phyloP scores from a whole-genome alignment of 495 filamentous ascomycete species.

The Aspergillus coremiiformis region DNA sequence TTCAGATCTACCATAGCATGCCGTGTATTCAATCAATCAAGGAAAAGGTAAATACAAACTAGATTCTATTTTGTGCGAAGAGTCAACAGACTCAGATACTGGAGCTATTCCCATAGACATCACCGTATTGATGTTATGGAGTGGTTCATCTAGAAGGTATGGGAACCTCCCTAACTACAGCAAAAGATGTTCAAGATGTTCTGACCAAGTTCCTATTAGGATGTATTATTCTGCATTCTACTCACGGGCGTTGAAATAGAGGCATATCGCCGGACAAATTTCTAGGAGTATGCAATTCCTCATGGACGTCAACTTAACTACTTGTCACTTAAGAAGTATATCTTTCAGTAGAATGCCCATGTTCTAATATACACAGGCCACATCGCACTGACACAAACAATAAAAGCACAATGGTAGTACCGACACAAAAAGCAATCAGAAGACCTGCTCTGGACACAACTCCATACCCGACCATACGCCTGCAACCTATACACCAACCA shows the following conservation, averaged over 20 bases:
- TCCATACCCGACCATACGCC: conserved; percentile 10
- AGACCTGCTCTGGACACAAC: conserved; percentile 1
- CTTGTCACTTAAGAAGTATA: background rate
- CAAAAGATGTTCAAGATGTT: background rate
- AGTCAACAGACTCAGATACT: conserved; percentile 9
- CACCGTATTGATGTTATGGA: conserved; percentile 15
- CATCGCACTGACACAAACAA: background rate
- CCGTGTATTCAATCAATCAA: too few species aligned
- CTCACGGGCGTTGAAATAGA: too few species aligned
- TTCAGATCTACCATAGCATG: too few species aligned
- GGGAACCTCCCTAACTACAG: too few species aligned
- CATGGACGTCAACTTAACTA: background rate
- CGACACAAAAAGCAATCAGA: background rate
- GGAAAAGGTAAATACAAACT: conserved; percentile 14
- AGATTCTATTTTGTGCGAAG: background rate
- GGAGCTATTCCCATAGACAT: conserved; percentile 14
- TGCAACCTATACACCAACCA: conserved; percentile 6
- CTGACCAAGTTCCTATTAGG: too few species aligned
- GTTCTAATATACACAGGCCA: background rate
- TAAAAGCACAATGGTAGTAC: background rate
- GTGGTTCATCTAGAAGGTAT: conserved; percentile 27
- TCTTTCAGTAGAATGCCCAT: background rate
- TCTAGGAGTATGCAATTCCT: too few species aligned
- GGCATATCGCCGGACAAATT: too few species aligned
- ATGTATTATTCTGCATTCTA: too few species aligned